Evolutionary conservation across 345 rosid genomes (phyloP), one percentile per base, ranked within the genome.

Genomic region (Euphorbia tirucalli): DNA sequence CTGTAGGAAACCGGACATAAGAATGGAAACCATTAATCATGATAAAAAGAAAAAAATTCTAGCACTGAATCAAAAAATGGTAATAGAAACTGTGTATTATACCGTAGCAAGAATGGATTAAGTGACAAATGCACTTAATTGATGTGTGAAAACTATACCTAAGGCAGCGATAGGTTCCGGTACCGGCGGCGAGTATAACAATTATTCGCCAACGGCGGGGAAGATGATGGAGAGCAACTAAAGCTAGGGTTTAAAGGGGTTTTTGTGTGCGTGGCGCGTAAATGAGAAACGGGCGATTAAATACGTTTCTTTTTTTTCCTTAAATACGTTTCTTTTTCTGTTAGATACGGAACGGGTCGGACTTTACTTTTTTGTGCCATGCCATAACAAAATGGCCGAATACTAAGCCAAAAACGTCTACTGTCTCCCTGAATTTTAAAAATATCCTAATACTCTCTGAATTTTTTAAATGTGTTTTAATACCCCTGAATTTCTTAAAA

Each of bases 231-330:
- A 30, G 39, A 59, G 19, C 7, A 35, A 35, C 39, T 35, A 3
- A 7, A 32, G 63, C 30, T 59, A 59, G 63, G 63, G 63, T 59
- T 59, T 59, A 59, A 32, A 25, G 31, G 25, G 39, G 39, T 15
- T 59, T n/a, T 59, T 50, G n/a, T 18, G 55, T 3, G n/a, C 63
- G 19, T 16, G 39, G n/a, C 6, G 31, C 22, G 3, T 32, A 30
- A 11, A 35, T 35, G 4, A 35, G 39, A 35, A 35, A 35, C 39
- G 3, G 3, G 39, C 3, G 7, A 35, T 35, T 35, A 35, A 35
- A 35, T 35, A 7, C 7, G 39, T 35, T 35, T 3, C 7, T 35
- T 35, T n/a, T n/a, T n/a, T n/a, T n/a, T n/a, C n/a, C n/a, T n/a
- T n/a, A n/a, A n/a, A n/a, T n/a, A n/a, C n/a, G n/a, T n/a, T n/a